Evolutionary conservation across 495 filamentous ascomycete genomes (phyloP).

Genomic region (Pyrenula massariospora): DNA sequence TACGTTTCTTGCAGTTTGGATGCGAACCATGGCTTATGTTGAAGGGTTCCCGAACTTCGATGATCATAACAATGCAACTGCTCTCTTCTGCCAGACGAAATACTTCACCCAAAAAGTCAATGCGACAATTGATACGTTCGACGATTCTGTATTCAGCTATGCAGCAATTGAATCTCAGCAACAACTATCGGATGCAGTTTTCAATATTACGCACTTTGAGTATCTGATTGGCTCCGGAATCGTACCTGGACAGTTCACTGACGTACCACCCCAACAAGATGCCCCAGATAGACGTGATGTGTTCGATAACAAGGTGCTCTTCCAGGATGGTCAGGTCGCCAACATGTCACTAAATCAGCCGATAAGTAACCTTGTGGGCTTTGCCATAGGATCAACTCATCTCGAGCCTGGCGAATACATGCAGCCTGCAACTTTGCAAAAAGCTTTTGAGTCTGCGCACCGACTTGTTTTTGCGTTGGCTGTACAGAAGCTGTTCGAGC

Average conservation of each 20-base stretch:
- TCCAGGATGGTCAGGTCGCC: background rate
- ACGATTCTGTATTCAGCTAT: conserved; percentile 2
- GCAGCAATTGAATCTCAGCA: conserved; percentile 7
- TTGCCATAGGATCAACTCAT: conserved; percentile 13
- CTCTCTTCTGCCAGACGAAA: conserved; percentile 23
- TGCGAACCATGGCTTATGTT: background rate
- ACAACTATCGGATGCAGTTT: conserved; percentile 11
- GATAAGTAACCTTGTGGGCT: conserved; percentile 15
- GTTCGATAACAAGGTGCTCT: background rate
- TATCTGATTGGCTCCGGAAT: conserved; percentile 12
- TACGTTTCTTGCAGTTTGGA: conserved; percentile 20
- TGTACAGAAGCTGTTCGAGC: conserved; percentile 12
- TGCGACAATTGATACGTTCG: conserved; percentile 12
- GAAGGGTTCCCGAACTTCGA: background rate
- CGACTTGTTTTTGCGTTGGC: conserved; percentile 23
- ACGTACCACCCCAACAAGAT: background rate
- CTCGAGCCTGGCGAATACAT: conserved; percentile 12
- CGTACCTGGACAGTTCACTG: background rate
- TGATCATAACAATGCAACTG: conserved; percentile 10
- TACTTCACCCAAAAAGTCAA: conserved; percentile 22
- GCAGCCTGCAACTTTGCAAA: conserved; percentile 4
- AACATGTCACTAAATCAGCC: background rate
- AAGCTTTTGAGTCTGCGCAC: conserved; percentile 17
- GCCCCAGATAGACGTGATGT: conserved; percentile 1
- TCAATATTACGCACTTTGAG: conserved; percentile 24